Base-by-base conservation (phyloP, 2,329 filamentous ascomycete species). In the Cladophialophora chaetospira region DNA sequence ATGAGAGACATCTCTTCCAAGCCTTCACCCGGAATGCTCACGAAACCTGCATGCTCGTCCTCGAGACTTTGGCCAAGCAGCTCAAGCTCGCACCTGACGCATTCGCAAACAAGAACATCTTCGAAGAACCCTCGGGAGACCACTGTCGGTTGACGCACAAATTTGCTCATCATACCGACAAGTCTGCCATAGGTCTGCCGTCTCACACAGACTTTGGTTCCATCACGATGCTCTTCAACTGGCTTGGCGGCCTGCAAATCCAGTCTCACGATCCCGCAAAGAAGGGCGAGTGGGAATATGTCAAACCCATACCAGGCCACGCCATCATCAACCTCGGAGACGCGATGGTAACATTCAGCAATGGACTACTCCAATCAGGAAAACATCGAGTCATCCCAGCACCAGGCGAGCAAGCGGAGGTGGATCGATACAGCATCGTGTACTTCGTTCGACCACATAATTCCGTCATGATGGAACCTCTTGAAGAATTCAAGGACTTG, bases 401-500 rank as follows among this genome's bases (percentile, higher is more conserved):
- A 26, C 79, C 80, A 0, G 79, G 79, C 0, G 64, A 68, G n/a
- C 81, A 83, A 65, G 72, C 66, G 2, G 65, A 69, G 9, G 58
- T 55, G 13, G 73, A 71, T n/a, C 70, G 82, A 53, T 79, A 77
- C 64, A 82, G 79, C 67, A 61, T 84, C 15, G 80, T 82, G 4
- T 83, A 83, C 63, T 83, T 84, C 66, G 70, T 74, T 26, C 66
- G 82, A 61, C 80, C 80, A 2, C 77, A 58, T 61, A 75, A 80
- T 68, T 69, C 75, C 21, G 73, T 79, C 11, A 42, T 74, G 8
- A 60, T 80, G 64, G 72, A 68, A 9, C 43, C 43, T 21, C 23
- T 46, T 9, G 9, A 11, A 2, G 43, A 29, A 15, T 46, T 21
- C 53, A 64, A 70, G 19, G 44, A 40, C 17, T 40, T 76, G 50